phyloP scores from a whole-genome alignment of 257 asterid species.

The Avicennia marina region DNA sequence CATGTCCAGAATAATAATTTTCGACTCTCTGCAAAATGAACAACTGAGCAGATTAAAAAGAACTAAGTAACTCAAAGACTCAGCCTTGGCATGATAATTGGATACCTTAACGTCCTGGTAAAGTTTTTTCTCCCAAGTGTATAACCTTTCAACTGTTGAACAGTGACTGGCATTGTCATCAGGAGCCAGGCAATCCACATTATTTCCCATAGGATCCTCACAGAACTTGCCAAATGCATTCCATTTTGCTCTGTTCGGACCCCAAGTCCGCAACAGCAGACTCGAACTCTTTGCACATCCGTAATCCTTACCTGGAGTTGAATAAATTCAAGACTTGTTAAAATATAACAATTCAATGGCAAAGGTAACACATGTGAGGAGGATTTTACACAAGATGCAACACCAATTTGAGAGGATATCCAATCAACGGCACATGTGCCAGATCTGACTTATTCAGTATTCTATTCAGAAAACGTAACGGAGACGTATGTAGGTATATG shows the following conservation, averaged over 20 bases:
- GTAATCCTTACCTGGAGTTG: constrained; percentile 35
- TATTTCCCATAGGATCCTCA: constrained; percentile 55
- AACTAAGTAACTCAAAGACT: background rate
- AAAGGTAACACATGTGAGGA: background rate
- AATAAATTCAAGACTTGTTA: background rate
- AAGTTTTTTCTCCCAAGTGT: constrained; percentile 92
- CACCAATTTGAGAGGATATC: too few relatives aligned
- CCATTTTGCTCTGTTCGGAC: constrained; percentile 75
- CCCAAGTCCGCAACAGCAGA: constrained; percentile 66
- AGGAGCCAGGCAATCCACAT: constrained; percentile 20
- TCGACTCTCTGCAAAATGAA: too few relatives aligned
- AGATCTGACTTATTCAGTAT: too few relatives aligned
- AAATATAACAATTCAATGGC: background rate
- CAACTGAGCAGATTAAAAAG: background rate
- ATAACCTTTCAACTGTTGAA: constrained; percentile 80
- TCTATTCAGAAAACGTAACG: too few relatives aligned
- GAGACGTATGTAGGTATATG: too few relatives aligned
- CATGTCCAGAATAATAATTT: too few relatives aligned
- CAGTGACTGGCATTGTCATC: constrained; percentile 54
- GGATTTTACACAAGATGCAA: background rate
- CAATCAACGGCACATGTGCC: too few relatives aligned
- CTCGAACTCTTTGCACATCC: constrained; percentile 47
- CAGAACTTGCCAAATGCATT: constrained; percentile 79
- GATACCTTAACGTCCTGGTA: constrained; percentile 90
- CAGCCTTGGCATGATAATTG: background rate